Base-by-base conservation (phyloP, 371 early-diverging fungal species). In the Mortierella sp. region DNA sequence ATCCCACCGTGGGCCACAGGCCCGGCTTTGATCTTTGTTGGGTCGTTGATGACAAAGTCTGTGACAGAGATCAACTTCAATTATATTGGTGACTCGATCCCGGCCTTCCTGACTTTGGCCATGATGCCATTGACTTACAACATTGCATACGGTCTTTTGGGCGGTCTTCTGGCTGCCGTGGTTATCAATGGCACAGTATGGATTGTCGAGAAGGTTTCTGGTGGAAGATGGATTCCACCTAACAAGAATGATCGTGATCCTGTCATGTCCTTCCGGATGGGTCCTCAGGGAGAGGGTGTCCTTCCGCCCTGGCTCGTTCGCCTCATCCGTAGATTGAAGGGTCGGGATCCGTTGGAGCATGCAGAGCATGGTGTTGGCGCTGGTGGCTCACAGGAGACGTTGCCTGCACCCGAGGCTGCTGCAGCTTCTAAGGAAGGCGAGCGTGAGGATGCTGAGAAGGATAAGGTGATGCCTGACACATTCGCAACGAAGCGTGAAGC, bases 1-100 rank as follows among this genome's bases (percentile, higher is more conserved):
- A 89, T 93, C 80, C 93, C 93, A 37, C 91, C 92, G 2, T 92
- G 92, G 91, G 90, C 91, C 8, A 91, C 92, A 2, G 92, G 92
- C 5, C 91, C 92, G 1, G 93, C 93, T 5, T 80, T 93, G 60
- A 86, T 93, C 58, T 70, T 89, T 31, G 90, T 93, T 15, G 93
- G 93, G 17, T 88, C 88, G 12, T 83, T 93, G 90, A 93, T 93
- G 93, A 80, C 86, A 43, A 83, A 87, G 37, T 83, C 85, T 46
- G 84, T 91, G 24, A 81, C 87, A 7, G 82, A 87, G 54, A 88
- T 93, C 81, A 93, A 93, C 79, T 93, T 90, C 87, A 84, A 89
- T 55, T 91, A 91, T 79, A 82, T 89, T 51, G 90, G 91, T 31
- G 92, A 93, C 66, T 86, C 87, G 3, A 86, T 93, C 30, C 93